Conservation (phyloP, 306 rosid genomes). For the Glycine latifolia region DNA sequence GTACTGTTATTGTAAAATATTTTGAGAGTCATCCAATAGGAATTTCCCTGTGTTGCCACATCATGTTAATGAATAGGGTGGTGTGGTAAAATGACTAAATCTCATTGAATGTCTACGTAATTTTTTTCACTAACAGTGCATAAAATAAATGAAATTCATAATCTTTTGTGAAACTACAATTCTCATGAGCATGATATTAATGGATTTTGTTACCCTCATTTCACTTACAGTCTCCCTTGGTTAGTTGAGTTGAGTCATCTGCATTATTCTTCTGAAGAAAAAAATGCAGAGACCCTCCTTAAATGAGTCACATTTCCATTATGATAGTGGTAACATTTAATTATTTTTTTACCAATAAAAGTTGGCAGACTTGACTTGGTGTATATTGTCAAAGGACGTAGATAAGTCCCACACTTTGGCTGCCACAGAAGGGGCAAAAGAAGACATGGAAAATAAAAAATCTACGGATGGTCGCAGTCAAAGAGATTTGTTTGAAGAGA, state of each 20-base stretch:
- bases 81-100: neutral
- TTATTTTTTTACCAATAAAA: slow-evolving; percentile 52
- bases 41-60: neutral
- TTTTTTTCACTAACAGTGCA: neutral
- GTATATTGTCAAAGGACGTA: slow-evolving; percentile 61
- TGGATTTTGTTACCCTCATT: slow-evolving; percentile 25
- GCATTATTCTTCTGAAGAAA: slow-evolving; percentile 41
- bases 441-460: slow-evolving; percentile 50
- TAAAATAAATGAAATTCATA: neutral
- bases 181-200: neutral
- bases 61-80: neutral
- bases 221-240: neutral
- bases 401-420: slow-evolving; percentile 45
- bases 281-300: slow-evolving; percentile 29
- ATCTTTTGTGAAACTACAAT: slow-evolving; percentile 12
- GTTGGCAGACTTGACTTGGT: slow-evolving; percentile 73
- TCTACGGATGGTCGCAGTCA: slow-evolving; percentile 46
- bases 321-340: slow-evolving; percentile 47
- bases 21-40: too few species aligned
- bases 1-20: too few species aligned
- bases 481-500: slow-evolving; percentile 76
- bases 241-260: neutral
- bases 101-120: neutral
- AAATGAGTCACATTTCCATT: slow-evolving; percentile 38
- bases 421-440: slow-evolving; percentile 53